Evolutionary conservation across 331 rosid genomes (phyloP).

Genomic region (Pyracantha coccinea): DNA sequence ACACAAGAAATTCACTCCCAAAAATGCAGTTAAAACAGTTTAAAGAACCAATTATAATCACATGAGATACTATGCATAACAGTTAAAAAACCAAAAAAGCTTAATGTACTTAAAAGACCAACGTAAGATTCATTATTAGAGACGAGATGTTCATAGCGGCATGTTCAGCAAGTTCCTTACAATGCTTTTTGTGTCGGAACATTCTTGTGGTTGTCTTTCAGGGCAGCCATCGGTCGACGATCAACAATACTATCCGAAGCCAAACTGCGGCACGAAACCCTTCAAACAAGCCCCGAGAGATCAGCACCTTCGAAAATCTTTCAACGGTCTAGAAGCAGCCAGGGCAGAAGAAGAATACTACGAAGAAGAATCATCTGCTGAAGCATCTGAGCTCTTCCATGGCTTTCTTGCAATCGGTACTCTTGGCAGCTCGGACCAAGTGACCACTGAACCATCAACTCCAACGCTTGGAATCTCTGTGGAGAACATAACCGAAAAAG

Average conservation of each 20-base stretch:
- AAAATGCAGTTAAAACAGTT: not conserved
- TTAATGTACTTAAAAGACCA: no score
- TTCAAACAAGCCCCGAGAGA: conserved; percentile 54
- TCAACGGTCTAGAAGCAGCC: conserved; percentile 60
- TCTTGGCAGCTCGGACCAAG: conserved; percentile 64
- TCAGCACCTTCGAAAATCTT: conserved; percentile 54
- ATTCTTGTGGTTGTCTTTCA: conserved; percentile 57
- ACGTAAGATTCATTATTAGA: no score
- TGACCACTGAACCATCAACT: conserved; percentile 49
- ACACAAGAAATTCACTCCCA: not conserved
- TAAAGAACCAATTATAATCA: not conserved
- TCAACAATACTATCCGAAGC: conserved; percentile 52
- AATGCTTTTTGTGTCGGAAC: conserved; percentile 26
- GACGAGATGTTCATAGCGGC: no score
- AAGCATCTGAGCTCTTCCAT: conserved; percentile 66
- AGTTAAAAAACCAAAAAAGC: no score
- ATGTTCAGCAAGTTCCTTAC: conserved; percentile 6
- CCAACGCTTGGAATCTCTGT: conserved; percentile 73
- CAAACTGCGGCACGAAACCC: conserved; percentile 41
- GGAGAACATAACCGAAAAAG: conserved; percentile 76
- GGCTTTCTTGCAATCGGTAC: conserved; percentile 98
- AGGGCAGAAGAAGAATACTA: conserved; percentile 47
- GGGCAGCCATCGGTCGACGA: conserved; percentile 76
- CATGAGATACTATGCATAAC: not conserved
- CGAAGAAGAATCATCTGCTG: conserved; percentile 44